Evolutionary conservation across 2,329 filamentous ascomycete species (phyloP), one percentile per base, ranked within the genome.

Genomic region (Cercospora sp.): DNA sequence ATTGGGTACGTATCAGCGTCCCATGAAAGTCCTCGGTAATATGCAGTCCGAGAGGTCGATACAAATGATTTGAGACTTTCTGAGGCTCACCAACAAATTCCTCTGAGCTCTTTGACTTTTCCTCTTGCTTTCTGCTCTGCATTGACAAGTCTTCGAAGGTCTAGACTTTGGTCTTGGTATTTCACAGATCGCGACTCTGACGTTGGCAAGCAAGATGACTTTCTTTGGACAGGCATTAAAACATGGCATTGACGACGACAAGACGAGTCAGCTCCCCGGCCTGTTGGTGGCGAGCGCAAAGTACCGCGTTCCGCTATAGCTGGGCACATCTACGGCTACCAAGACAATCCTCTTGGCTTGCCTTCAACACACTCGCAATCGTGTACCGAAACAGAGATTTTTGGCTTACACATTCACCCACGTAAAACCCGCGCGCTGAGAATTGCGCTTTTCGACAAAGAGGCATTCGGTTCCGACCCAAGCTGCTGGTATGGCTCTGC

Each of bases 1-100:
- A 65, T 30, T 30, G 62, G 62, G 53, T 65, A 59, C 62, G 62
- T 59, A 58, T 65, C 62, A 58, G 51, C 62, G 62, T 55, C 10
- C 26, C n/a, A 12, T 16, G 18, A 26, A 61, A 28, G 24, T 64
- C 61, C 12, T 57, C 49, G 62, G 62, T 40, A 64, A 37, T 5
- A 13, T 37, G 62, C 51, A 64, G 62, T 64, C 62, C 34, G 43
- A 55, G 32, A 28, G n/a, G 13, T 49, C 28, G 16, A 49, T 49
- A 63, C 37, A 49, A 63, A 34, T 45, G 43, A 18, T 30, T 18
- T 34, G 40, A 53, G 43, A 63, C 43, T 32, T 24, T 26, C 10
- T 49, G 45, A 57, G n/a, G n/a, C 43, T 63, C 61, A 63, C 13
- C 28, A 30, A 53, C 30, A n/a, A 12, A 26, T 21, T 30, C 28